Evolutionary conservation across 305 asterid species (phyloP).

Genomic region (Solanum hybrid): DNA sequence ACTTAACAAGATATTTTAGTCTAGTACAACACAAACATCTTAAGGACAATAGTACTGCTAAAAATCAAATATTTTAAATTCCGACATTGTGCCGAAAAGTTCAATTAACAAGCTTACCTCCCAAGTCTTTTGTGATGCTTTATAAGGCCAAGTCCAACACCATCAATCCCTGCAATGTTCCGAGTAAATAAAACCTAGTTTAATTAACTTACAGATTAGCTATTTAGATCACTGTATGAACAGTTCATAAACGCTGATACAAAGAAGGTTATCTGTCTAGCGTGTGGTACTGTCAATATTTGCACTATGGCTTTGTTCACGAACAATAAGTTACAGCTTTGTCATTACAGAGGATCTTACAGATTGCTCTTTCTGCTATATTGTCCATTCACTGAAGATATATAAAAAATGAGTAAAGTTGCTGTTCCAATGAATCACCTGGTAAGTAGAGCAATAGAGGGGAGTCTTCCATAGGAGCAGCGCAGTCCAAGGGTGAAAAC

Average conservation of each 20-base stretch:
- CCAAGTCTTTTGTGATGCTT: slow-evolving; percentile 48
- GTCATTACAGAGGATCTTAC: neutral
- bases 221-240: neutral
- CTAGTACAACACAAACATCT: neutral
- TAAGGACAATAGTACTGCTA: neutral
- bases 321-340: neutral
- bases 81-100: neutral
- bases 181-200: neutral
- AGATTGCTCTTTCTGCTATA: neutral
- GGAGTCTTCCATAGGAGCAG: slow-evolving; percentile 13
- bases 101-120: slow-evolving; percentile 27
- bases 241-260: neutral
- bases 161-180: slow-evolving; percentile 43
- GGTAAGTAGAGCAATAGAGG: slow-evolving; percentile 67
- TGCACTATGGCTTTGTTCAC: neutral
- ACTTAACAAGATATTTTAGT: neutral
- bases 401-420: neutral
- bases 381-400: neutral
- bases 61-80: neutral
- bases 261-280: neutral
- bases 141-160: slow-evolving; percentile 60
- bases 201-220: neutral
- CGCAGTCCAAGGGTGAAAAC: slow-evolving; percentile 60
- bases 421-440: slow-evolving; percentile 16
- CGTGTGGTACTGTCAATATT: neutral